phyloP scores from a whole-genome alignment of 2,329 filamentous ascomycete genomes.

The Davidsoniella virescens region DNA sequence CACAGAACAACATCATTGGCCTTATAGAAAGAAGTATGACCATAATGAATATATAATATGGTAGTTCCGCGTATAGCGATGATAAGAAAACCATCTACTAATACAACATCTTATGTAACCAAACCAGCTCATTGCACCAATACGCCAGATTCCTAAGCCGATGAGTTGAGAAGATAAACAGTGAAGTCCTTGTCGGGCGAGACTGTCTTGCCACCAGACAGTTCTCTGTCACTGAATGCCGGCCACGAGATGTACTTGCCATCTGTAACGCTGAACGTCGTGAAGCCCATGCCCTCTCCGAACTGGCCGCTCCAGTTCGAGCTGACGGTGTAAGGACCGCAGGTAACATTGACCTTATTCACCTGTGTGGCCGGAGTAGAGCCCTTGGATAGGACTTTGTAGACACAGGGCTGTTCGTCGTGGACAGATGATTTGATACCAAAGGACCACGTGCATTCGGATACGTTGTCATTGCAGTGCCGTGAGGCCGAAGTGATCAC shows the following conservation, averaged over 20 bases:
- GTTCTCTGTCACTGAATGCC: conserved; percentile 35
- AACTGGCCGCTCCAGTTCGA: conserved; percentile 41
- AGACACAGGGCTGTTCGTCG: conserved; percentile 10
- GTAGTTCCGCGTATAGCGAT: no score
- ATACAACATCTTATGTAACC: no score
- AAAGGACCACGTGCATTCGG: conserved; percentile 29
- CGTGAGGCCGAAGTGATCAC: conserved; percentile 26
- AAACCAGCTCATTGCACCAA: no score
- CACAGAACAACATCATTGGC: no score
- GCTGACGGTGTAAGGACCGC: conserved; percentile 34
- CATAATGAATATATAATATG: no score
- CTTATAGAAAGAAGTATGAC: no score
- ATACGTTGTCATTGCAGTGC: conserved; percentile 24
- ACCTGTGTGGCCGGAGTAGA: background rate
- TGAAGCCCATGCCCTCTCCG: conserved; percentile 35
- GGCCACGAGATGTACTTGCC: conserved; percentile 33
- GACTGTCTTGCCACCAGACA: conserved; percentile 17
- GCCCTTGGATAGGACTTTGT: conserved; percentile 20
- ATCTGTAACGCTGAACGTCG: conserved; percentile 34
- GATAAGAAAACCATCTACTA: no score
- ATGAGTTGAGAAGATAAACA: background rate
- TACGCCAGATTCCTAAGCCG: background rate
- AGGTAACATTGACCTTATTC: conserved; percentile 18
- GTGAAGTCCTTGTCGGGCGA: conserved; percentile 4
- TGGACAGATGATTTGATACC: conserved; percentile 23